Evolutionary conservation across 371 early-diverging fungal genomes (phyloP).

Genomic region (Rhizopus microsporus): DNA sequence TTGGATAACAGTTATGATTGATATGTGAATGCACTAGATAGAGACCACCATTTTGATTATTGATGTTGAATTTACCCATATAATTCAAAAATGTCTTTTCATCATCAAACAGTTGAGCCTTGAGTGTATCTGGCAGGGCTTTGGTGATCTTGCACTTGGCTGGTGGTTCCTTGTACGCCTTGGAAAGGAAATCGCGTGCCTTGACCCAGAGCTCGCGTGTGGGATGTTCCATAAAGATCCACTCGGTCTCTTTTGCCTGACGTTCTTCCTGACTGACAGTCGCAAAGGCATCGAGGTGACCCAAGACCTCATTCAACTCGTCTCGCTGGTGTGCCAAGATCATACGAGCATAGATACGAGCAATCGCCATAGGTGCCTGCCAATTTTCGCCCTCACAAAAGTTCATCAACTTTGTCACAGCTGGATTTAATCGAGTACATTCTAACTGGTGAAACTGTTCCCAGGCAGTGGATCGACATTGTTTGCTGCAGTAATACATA

Average conservation of each 20-base stretch:
- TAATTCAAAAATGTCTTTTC: slow-evolving; percentile 61
- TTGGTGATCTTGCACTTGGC: slow-evolving; percentile 56
- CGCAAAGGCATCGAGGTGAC: slow-evolving; percentile 64
- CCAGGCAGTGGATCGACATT: slow-evolving; percentile 55
- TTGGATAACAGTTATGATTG: slow-evolving; percentile 62
- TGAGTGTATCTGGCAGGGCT: slow-evolving; percentile 50
- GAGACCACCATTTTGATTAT: slow-evolving; percentile 70
- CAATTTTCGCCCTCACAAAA: slow-evolving; percentile 55
- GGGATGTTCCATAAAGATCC: slow-evolving; percentile 65
- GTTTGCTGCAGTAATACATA: slow-evolving; percentile 57
- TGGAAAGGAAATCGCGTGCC: slow-evolving; percentile 45
- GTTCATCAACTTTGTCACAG: slow-evolving; percentile 45
- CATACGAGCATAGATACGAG: slow-evolving; percentile 60
- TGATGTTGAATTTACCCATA: slow-evolving; percentile 68
- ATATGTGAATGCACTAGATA: slow-evolving; percentile 64
- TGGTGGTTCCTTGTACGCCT: slow-evolving; percentile 50
- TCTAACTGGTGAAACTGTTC: slow-evolving; percentile 60
- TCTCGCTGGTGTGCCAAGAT: slow-evolving; percentile 60
- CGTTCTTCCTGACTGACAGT: slow-evolving; percentile 67
- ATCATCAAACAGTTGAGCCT: slow-evolving; percentile 51
- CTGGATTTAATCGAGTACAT: slow-evolving; percentile 53
- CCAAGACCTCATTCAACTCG: slow-evolving; percentile 51
- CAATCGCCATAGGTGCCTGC: slow-evolving; percentile 61
- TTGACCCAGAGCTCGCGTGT: slow-evolving; percentile 58
- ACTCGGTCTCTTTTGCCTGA: slow-evolving; percentile 65